Evolutionary conservation across 2,329 filamentous ascomycete species (phyloP), one percentile per base, ranked within the genome.

Genomic region (Microsporum canis): DNA sequence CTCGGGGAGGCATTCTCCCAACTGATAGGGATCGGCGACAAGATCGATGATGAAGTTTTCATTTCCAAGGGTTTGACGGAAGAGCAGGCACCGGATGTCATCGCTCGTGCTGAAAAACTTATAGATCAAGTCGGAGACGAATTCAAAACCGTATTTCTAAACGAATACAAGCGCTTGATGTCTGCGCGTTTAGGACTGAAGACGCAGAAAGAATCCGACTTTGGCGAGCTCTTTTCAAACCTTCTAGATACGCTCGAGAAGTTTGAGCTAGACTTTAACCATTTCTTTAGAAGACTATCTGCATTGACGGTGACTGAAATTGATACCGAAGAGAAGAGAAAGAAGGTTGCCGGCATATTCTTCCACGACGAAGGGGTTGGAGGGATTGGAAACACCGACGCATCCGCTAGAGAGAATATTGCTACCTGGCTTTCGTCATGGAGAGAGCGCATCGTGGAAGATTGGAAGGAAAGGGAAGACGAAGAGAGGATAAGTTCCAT

Each of bases 151-250:
- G 85, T 91, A 0, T 97, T 97, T 74, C 75, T 96, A 61, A 80
- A 80, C n/a, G 91, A 96, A 73, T 99, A 97, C 77, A 91, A 90
- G 72, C 82, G 83, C 8, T 77, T 95, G 5, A 95, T 99, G 89
- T 84, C 85, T 0, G 78, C 81, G 2, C 84, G 92, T 6, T 77
- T 99, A 0, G 94, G 94, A 0, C 79, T 97, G 3, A 85, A 84
- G 68, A 82, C 78, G 0, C 80, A 82, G 67, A 84, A 86, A 64
- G 83, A 88, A 3, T 78, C 79, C 0, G 92, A 96, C 71, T 95
- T 96, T 67, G 82, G 95, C 27, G 76, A 81, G 0, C 75, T 97
- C 2, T 94, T 92, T 71, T 91, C 87, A n/a, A 84, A 89, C 60
- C 75, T 89, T 8, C 80, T 99, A 0, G 90, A 96, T 71, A 85